Evolutionary conservation across 2,329 filamentous ascomycete genomes (phyloP).

Genomic region (Cadophora gregata): DNA sequence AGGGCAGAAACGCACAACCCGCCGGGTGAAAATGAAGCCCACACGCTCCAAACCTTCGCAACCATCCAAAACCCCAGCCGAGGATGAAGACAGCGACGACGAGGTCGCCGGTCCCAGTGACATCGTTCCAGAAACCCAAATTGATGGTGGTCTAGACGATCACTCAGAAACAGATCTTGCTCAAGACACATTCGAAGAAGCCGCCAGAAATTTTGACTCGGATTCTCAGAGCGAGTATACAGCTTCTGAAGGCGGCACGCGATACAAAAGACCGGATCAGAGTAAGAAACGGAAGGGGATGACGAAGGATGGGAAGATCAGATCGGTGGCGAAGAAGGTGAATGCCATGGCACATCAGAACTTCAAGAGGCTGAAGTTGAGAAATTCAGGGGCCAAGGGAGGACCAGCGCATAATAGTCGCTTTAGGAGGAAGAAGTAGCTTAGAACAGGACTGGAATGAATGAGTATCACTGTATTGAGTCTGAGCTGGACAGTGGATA

Average conservation of each 20-base stretch:
- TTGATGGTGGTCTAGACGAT: conserved; percentile 9
- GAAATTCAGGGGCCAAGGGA: conserved; percentile 66
- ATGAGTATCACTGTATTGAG: background rate
- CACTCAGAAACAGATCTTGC: background rate
- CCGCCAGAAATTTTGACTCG: conserved; percentile 43
- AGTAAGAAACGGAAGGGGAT: conserved; percentile 39
- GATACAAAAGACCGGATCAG: conserved; percentile 43
- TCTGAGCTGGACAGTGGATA: background rate
- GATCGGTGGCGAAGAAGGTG: conserved; percentile 63
- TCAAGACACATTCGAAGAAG: conserved; percentile 25
- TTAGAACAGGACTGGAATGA: background rate
- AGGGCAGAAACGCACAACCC: conserved; percentile 80
- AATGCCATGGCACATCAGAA: conserved; percentile 69
- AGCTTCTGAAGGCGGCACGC: conserved; percentile 45
- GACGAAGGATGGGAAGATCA: conserved; percentile 50
- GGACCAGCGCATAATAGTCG: conserved; percentile 62
- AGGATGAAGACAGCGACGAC: conserved; percentile 47
- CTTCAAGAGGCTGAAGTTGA: conserved; percentile 69
- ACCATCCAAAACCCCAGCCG: conserved; percentile 43
- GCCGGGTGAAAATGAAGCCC: conserved; percentile 68
- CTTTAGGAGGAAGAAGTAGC: conserved; percentile 58
- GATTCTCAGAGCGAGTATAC: conserved; percentile 43
- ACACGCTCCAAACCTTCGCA: conserved; percentile 53
- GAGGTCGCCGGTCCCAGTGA: conserved; percentile 37
- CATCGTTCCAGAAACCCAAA: conserved; percentile 37